phyloP scores from a whole-genome alignment of 1,284 basidiomycete genomes.

The Cryptococcus wingfieldii region DNA sequence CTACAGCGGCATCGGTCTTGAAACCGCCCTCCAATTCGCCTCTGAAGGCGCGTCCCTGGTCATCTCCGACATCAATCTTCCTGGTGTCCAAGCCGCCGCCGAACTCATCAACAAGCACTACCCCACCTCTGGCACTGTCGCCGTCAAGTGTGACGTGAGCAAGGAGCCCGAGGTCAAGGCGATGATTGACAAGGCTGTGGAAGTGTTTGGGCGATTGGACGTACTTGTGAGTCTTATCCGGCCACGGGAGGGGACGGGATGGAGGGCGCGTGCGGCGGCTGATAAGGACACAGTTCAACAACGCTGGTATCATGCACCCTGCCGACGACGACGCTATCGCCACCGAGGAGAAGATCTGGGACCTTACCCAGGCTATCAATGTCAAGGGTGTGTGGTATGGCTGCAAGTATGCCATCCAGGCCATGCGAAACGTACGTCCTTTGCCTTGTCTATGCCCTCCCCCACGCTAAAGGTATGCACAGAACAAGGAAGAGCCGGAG shows the following conservation, averaged over 20 bases:
- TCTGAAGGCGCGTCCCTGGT: slow-evolving; percentile 83
- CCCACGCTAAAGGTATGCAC: neutral
- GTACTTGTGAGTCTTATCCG: slow-evolving; percentile 63
- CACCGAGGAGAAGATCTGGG: slow-evolving; percentile 94
- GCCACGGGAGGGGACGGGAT: neutral
- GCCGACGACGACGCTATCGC: slow-evolving; percentile 86
- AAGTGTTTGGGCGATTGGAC: slow-evolving; percentile 82
- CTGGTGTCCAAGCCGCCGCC: slow-evolving; percentile 67
- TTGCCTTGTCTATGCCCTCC: neutral
- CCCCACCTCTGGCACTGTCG: slow-evolving; percentile 65
- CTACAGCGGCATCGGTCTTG: slow-evolving; percentile 75
- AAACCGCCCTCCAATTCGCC: slow-evolving; percentile 87
- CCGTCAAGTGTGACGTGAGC: slow-evolving; percentile 77
- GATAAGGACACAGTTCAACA: slow-evolving; percentile 63
- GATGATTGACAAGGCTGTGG: slow-evolving; percentile 72
- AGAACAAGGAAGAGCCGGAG: slow-evolving; percentile 74
- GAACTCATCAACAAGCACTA: slow-evolving; percentile 62
- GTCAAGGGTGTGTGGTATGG: slow-evolving; percentile 99
- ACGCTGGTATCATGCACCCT: slow-evolving; percentile 90
- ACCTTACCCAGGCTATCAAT: slow-evolving; percentile 88
- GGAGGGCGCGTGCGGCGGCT: neutral
- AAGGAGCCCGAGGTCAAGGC: slow-evolving; percentile 81
- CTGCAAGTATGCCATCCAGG: slow-evolving; percentile 91
- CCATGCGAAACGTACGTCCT: slow-evolving; percentile 65
- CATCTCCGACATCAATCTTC: slow-evolving; percentile 79